phyloP scores from a whole-genome alignment of 2,329 filamentous ascomycete species.

The Aaosphaeria pasadenensis region DNA sequence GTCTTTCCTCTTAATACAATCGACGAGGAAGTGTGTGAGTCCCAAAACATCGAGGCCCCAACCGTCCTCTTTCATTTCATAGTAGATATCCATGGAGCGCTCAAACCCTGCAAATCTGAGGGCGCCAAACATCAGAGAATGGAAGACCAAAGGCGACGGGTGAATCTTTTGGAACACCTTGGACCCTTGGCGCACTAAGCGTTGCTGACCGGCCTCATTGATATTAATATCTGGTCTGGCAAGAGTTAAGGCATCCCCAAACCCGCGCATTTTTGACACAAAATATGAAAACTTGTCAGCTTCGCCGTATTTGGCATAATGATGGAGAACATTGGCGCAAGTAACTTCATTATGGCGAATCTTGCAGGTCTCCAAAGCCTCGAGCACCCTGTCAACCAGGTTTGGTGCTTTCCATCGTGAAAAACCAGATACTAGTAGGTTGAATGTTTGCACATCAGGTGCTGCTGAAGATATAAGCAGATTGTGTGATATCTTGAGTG shows the following conservation, averaged over 20 bases:
- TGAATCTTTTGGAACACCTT: slow-evolving; percentile 44
- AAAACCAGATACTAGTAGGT: slow-evolving; percentile 67
- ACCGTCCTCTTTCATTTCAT: slow-evolving; percentile 42
- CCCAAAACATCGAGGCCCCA: slow-evolving; percentile 44
- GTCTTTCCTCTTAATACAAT: slow-evolving; percentile 40
- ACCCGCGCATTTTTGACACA: slow-evolving; percentile 42
- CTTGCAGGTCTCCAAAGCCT: slow-evolving; percentile 32
- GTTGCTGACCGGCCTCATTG: slow-evolving; percentile 23
- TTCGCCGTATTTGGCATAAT: slow-evolving; percentile 34
- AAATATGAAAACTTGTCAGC: slow-evolving; percentile 35
- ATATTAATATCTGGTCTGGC: slow-evolving; percentile 39
- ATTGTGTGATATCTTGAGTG: slow-evolving; percentile 56
- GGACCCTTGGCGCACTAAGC: slow-evolving; percentile 19
- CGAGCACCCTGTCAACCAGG: slow-evolving; percentile 28
- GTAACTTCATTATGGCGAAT: slow-evolving; percentile 48
- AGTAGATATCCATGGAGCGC: slow-evolving; percentile 40
- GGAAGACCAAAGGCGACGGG: slow-evolving; percentile 45
- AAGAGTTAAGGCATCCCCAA: slow-evolving; percentile 37
- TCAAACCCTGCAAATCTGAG: slow-evolving; percentile 46
- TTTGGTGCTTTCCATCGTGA: slow-evolving; percentile 20
- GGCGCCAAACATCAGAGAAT: slow-evolving; percentile 40
- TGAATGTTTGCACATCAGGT: slow-evolving; percentile 68
- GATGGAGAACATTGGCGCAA: slow-evolving; percentile 38
- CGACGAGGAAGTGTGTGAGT: slow-evolving; percentile 38
- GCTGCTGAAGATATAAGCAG: slow-evolving; percentile 60